phyloP scores from a whole-genome alignment of 1,284 basidiomycete genomes.

The Malassezia sp. region DNA sequence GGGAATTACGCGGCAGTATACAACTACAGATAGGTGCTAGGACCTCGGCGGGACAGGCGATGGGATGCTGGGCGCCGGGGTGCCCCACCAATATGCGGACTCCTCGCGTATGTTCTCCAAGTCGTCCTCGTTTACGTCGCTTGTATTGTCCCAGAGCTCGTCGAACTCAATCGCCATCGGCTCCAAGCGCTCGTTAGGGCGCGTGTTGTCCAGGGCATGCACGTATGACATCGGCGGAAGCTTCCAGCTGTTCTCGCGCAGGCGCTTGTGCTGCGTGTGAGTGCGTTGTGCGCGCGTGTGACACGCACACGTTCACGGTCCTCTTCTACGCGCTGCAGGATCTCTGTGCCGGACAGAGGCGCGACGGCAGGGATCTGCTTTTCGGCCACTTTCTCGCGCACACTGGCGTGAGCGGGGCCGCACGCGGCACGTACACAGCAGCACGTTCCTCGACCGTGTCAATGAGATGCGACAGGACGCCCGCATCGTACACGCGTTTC shows the following conservation, averaged over 20 bases:
- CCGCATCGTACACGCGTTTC: slow-evolving; percentile 11
- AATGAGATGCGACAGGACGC: slow-evolving; percentile 3
- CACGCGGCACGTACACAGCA: slow-evolving; percentile 2
- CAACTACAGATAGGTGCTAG: background rate
- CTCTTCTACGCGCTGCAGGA: slow-evolving; percentile 69
- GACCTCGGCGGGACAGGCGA: no score
- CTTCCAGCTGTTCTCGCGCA: slow-evolving; percentile 79
- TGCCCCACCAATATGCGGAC: slow-evolving; percentile 21
- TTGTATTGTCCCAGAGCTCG: slow-evolving; percentile 25
- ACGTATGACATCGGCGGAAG: slow-evolving; percentile 55
- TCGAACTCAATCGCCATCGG: slow-evolving; percentile 24
- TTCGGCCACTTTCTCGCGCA: slow-evolving; percentile 50
- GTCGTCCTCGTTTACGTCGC: slow-evolving; percentile 30
- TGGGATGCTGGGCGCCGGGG: background rate
- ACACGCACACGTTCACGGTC: slow-evolving; percentile 14
- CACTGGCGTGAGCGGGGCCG: slow-evolving; percentile 4
- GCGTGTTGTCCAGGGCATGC: slow-evolving; percentile 2
- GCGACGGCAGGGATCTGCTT: slow-evolving; percentile 37
- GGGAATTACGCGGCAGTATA: no score
- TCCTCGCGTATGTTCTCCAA: slow-evolving; percentile 19
- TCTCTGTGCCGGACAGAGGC: slow-evolving; percentile 50
- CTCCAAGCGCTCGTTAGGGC: background rate
- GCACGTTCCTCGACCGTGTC: slow-evolving; percentile 5
- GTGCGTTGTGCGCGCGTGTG: no score
- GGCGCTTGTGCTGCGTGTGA: slow-evolving; percentile 62